Conservation (phyloP, 176 grass and related monocot genomes). For the Alloteropsis semialata region DNA sequence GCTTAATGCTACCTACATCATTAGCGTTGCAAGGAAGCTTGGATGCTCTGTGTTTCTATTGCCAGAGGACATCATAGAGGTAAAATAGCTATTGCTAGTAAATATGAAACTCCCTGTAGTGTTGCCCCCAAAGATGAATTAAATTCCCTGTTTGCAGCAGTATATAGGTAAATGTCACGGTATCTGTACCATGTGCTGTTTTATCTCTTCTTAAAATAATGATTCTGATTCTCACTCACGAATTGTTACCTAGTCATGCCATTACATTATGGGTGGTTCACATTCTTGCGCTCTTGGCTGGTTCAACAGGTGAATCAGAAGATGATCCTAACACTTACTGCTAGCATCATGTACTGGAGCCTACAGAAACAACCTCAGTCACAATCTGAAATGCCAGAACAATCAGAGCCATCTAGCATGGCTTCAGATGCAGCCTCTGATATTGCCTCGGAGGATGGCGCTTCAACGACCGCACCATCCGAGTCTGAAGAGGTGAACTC, state of each 20-base stretch:
- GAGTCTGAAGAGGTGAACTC: constrained; percentile 70
- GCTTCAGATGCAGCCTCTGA: constrained; percentile 62
- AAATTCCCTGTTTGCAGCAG: background rate
- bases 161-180: background rate
- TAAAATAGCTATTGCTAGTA: constrained; percentile 39
- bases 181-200: background rate
- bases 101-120: constrained; percentile 8
- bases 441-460: constrained; percentile 63
- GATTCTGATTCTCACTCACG: background rate
- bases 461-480: constrained; percentile 61
- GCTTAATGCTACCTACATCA: constrained; percentile 96
- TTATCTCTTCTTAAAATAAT: background rate
- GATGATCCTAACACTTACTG: constrained; percentile 94
- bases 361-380: constrained; percentile 64
- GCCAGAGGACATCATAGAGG: constrained; percentile 97
- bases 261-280: background rate
- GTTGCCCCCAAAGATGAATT: background rate
- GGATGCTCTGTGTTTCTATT: constrained; percentile 96
- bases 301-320: constrained; percentile 91
- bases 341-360: constrained; percentile 96
- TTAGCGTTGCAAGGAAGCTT: constrained; percentile 91
- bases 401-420: constrained; percentile 58
- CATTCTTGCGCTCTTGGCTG: constrained; percentile 16
- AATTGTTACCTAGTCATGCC: background rate
- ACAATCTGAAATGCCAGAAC: constrained; percentile 43